phyloP scores from a whole-genome alignment of 495 filamentous ascomycete genomes.

The Aspergillus ellipticus region DNA sequence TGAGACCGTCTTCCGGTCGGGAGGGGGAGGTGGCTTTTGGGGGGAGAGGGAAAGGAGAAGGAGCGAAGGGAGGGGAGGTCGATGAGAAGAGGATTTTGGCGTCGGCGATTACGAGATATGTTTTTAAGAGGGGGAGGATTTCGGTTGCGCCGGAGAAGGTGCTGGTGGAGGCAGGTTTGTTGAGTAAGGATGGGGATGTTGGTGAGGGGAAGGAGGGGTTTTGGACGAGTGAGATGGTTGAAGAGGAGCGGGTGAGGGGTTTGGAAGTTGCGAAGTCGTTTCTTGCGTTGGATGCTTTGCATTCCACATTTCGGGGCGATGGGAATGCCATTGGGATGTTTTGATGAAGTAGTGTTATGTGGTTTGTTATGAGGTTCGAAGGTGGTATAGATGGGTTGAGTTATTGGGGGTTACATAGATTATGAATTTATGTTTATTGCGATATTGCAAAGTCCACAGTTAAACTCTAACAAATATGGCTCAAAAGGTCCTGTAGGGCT shows the following conservation, averaged over 20 bases:
- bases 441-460: too few relatives aligned
- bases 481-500: too few relatives aligned
- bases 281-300: not conserved
- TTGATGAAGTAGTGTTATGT: not conserved
- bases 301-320: not conserved
- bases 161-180: slow-evolving; percentile 53
- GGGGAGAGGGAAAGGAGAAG: not conserved
- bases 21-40: slow-evolving; percentile 22
- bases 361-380: not conserved
- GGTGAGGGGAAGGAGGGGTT: not conserved
- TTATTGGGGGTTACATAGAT: too few relatives aligned
- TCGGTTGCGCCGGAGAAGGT: slow-evolving; percentile 67
- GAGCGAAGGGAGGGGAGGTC: not conserved
- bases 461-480: too few relatives aligned
- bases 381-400: not conserved
- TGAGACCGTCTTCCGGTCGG: slow-evolving; percentile 36
- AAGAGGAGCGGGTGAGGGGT: not conserved
- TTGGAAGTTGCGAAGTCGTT: not conserved
- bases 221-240: not conserved
- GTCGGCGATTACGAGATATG: slow-evolving; percentile 54
- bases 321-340: not conserved
- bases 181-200: slow-evolving; percentile 25
- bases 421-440: too few relatives aligned
- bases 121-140: slow-evolving; percentile 68
- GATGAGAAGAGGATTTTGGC: slow-evolving; percentile 15